phyloP scores from a whole-genome alignment of 2,329 filamentous ascomycete genomes.

The Alternaria dauci region DNA sequence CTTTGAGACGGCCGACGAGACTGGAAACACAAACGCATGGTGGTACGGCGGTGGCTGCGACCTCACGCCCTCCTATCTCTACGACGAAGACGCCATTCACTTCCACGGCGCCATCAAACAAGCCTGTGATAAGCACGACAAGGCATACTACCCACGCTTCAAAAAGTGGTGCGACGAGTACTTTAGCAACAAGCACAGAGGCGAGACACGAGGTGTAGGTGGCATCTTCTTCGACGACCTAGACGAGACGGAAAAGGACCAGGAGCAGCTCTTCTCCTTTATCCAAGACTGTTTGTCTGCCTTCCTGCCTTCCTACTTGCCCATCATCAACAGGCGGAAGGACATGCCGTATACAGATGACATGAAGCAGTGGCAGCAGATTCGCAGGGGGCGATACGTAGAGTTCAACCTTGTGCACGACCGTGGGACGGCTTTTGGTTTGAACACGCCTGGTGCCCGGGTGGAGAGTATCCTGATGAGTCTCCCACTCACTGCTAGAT shows the following conservation, averaged over 20 bases:
- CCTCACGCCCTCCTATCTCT: slow-evolving; percentile 90
- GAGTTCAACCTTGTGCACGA: slow-evolving; percentile 99
- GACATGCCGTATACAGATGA: slow-evolving; percentile 87
- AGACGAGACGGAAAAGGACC: slow-evolving; percentile 84
- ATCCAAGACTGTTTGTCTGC: slow-evolving; percentile 83
- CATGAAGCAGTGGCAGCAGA: slow-evolving; percentile 96
- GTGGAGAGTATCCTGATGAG: slow-evolving; percentile 99
- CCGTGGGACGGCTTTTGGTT: slow-evolving; percentile 89
- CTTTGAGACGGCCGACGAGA: slow-evolving; percentile 91
- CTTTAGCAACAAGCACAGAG: slow-evolving; percentile 91
- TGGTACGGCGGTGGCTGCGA: slow-evolving; percentile 98
- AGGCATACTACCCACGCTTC: slow-evolving; percentile 89
- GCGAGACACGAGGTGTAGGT: slow-evolving; percentile 85
- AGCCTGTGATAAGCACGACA: slow-evolving; percentile 92
- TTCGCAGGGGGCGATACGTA: slow-evolving; percentile 92
- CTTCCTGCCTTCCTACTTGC: slow-evolving; percentile 89
- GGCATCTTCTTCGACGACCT: slow-evolving; percentile 99
- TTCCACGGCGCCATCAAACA: slow-evolving; percentile 95
- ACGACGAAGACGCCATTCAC: slow-evolving; percentile 95
- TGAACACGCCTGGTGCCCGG: slow-evolving; percentile 89
- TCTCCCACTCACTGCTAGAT: slow-evolving; percentile 87
- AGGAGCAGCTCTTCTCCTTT: slow-evolving; percentile 90
- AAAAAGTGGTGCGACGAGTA: slow-evolving; percentile 99
- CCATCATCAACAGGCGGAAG: slow-evolving; percentile 87
- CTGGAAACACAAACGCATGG: slow-evolving; percentile 86